Conservation (phyloP, 2,329 filamentous ascomycete species). For the Calonectria multiphialidica region DNA sequence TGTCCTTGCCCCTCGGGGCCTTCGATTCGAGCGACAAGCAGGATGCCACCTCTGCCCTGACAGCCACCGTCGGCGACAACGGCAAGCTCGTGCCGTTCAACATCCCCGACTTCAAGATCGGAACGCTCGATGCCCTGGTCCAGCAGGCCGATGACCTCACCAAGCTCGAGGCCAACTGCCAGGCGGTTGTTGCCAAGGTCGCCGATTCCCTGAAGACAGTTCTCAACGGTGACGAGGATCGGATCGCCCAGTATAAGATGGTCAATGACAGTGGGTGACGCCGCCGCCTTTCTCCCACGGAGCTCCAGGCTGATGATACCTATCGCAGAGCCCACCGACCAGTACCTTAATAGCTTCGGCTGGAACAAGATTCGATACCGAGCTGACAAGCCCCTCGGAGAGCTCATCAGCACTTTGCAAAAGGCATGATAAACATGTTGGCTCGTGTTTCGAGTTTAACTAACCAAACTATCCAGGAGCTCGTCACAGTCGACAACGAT, state of each 20-base stretch:
- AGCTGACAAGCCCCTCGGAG: constrained; percentile 88
- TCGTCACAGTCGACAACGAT: constrained; percentile 93
- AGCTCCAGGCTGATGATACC: constrained; percentile 46
- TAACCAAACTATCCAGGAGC: constrained; percentile 69
- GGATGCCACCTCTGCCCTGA: constrained; percentile 83
- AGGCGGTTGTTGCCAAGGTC: constrained; percentile 88
- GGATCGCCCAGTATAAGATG: constrained; percentile 87
- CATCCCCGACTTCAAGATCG: constrained; percentile 97
- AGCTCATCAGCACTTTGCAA: constrained; percentile 88
- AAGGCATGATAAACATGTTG: constrained; percentile 68
- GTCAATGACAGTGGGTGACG: constrained; percentile 87
- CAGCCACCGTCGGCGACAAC: constrained; percentile 80
- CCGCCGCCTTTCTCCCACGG: neutral
- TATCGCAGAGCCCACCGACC: constrained; percentile 87
- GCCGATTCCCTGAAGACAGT: constrained; percentile 86
- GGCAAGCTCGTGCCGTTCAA: constrained; percentile 82
- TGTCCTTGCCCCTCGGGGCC: constrained; percentile 91
- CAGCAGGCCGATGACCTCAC: constrained; percentile 95
- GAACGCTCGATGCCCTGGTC: constrained; percentile 92
- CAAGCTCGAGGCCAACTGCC: constrained; percentile 86
- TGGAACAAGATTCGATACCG: constrained; percentile 99
- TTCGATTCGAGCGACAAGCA: constrained; percentile 84
- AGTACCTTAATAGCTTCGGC: constrained; percentile 88
- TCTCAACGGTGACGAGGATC: constrained; percentile 86
- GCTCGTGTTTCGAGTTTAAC: neutral